These are phyloP conservation scores for Cordyceps cateniannulata DNA, from an alignment of 2,329 filamentous ascomycete species.

Conservation along the genomic window DNA sequence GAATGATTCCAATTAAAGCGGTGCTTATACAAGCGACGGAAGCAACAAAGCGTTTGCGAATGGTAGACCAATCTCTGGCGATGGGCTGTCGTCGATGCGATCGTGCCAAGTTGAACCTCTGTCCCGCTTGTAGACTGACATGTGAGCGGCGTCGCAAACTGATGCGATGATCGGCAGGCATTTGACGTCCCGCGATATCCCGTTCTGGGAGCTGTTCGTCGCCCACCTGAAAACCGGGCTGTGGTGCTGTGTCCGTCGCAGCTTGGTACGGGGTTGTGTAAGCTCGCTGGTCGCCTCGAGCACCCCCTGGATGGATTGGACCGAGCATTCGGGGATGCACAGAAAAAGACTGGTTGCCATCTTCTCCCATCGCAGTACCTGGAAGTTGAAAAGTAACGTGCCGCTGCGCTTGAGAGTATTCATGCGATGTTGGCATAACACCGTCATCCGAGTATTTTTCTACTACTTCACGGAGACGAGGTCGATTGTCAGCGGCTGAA, in stretches of 20 bases:
- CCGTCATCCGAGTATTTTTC: slow-evolving; percentile 21
- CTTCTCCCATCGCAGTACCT: slow-evolving; percentile 5
- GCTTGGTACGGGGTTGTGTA: not conserved
- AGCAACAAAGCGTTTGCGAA: slow-evolving; percentile 63
- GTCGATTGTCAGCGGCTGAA: slow-evolving; percentile 17
- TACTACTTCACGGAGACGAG: slow-evolving; percentile 21
- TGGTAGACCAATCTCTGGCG: slow-evolving; percentile 63
- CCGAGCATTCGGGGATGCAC: not conserved
- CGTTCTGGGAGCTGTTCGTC: slow-evolving; percentile 21
- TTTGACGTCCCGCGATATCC: slow-evolving; percentile 20
- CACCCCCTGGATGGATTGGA: not conserved
- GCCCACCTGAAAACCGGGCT: slow-evolving; percentile 15
- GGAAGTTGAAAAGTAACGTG: slow-evolving; percentile 15
- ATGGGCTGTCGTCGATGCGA: slow-evolving; percentile 57
- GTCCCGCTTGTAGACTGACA: slow-evolving; percentile 44
- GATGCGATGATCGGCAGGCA: slow-evolving; percentile 28
- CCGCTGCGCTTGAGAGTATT: slow-evolving; percentile 14
- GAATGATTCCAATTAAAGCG: slow-evolving; percentile 60
- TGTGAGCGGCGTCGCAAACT: slow-evolving; percentile 46
- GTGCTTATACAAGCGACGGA: slow-evolving; percentile 66
- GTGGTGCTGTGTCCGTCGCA: not conserved
- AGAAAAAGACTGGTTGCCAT: slow-evolving; percentile 8
- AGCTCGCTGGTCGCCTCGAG: not conserved
- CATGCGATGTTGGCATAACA: not conserved
- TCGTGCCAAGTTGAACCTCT: slow-evolving; percentile 45